Evolutionary conservation across 192 early-diverging fungal species (phyloP).

Genomic region (Ramicandelaber brevisporus): DNA sequence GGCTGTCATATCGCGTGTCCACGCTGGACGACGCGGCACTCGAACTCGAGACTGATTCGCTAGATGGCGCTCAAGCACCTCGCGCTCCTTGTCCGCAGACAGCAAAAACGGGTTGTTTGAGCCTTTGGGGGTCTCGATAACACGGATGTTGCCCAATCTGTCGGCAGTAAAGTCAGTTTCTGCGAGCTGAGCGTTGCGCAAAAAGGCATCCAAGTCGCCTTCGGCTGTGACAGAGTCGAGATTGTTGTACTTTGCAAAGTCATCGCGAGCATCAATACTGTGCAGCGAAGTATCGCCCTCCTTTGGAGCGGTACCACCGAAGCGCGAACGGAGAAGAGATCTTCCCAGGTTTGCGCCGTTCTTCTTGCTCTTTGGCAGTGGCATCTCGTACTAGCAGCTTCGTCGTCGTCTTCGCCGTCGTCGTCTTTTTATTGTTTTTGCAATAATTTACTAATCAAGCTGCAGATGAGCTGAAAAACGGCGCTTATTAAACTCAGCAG

Average conservation of each 20-base stretch:
- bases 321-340: conserved; percentile 16
- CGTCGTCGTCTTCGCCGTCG: not conserved
- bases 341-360: conserved; percentile 13
- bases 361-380: conserved; percentile 11
- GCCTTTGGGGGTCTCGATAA: conserved; percentile 32
- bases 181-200: conserved; percentile 80
- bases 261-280: conserved; percentile 58
- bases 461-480: not conserved
- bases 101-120: conserved; percentile 61
- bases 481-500: not conserved
- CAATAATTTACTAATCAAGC: not conserved
- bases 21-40: conserved; percentile 69
- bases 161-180: conserved; percentile 78
- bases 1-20: conserved; percentile 64
- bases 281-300: conserved; percentile 29
- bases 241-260: conserved; percentile 58
- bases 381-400: not conserved
- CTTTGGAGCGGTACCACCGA: conserved; percentile 9
- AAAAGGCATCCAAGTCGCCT: conserved; percentile 87
- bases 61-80: conserved; percentile 47
- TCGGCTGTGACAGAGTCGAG: conserved; percentile 93
- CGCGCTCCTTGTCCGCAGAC: conserved; percentile 46
- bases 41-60: conserved; percentile 47
- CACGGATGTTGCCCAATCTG: conserved; percentile 50
- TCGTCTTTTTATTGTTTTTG: not conserved